Percentiles rank a stretch among this genome's conserved stretches.
Evolutionary conservation across 495 filamentous ascomycete genomes (phyloP).

Genomic region (Aspergillus baeticus): DNA sequence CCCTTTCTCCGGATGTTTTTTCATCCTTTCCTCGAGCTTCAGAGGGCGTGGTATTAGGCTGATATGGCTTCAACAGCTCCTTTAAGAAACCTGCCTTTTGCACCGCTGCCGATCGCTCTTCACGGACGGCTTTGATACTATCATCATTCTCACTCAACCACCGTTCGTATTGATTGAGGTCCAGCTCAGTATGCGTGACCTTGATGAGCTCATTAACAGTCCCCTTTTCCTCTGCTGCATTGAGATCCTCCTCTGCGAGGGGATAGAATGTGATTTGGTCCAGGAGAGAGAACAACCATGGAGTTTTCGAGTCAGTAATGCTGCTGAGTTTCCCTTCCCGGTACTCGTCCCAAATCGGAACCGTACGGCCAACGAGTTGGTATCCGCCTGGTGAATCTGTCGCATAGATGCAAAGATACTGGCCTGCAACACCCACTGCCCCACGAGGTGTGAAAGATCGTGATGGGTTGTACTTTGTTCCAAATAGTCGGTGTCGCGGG

Average conservation of each 20-base stretch:
- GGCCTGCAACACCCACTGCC: slow-evolving; percentile 47
- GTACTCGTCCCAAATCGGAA: slow-evolving; percentile 26
- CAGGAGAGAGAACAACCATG: slow-evolving; percentile 3
- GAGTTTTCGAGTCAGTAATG: neutral
- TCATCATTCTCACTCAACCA: neutral
- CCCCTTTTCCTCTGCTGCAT: neutral
- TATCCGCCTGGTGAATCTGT: slow-evolving; percentile 54
- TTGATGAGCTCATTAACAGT: neutral
- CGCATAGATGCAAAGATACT: slow-evolving; percentile 49
- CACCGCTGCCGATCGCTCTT: neutral
- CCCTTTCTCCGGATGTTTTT: neutral
- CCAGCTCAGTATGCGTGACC: neutral
- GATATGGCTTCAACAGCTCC: slow-evolving; percentile 3
- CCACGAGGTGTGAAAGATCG: slow-evolving; percentile 53
- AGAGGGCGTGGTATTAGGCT: neutral
- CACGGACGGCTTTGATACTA: neutral
- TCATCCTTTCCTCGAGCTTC: neutral
- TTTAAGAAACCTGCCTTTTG: neutral
- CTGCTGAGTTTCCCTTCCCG: neutral
- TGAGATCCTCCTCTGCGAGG: neutral
- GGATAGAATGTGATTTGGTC: slow-evolving; percentile 6
- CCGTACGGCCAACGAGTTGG: slow-evolving; percentile 47
- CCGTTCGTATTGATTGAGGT: neutral
- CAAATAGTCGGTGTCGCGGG: slow-evolving; percentile 44
- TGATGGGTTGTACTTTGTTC: slow-evolving; percentile 53